Evolutionary conservation across 345 rosid genomes (phyloP).

Genomic region (Theobroma cacao): DNA sequence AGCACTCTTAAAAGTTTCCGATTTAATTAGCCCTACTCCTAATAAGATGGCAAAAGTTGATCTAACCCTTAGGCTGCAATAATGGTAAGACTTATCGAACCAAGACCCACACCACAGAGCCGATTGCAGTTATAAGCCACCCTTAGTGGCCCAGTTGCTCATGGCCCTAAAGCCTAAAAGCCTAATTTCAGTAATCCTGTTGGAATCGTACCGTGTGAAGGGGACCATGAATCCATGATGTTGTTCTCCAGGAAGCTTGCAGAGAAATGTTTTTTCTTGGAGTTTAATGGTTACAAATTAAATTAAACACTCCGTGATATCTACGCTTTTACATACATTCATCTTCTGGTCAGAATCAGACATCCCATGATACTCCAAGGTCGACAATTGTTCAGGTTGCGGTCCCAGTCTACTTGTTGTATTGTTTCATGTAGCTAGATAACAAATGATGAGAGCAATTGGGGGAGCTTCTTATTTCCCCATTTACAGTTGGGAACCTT

Average conservation of each 20-base stretch:
- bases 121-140: neutral
- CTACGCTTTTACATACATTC: neutral
- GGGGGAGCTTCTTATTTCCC: neutral
- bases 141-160: neutral
- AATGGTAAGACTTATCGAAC: neutral
- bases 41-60: neutral
- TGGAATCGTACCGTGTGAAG: neutral
- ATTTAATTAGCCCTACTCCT: neutral
- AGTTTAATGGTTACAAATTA: neutral
- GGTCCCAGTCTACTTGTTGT: neutral
- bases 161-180: neutral
- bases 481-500: neutral
- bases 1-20: neutral
- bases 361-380: constrained; percentile 12
- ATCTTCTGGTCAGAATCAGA: neutral
- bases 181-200: neutral
- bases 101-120: neutral
- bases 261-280: neutral
- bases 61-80: neutral
- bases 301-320: neutral
- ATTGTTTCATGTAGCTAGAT: neutral
- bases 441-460: neutral
- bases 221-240: neutral
- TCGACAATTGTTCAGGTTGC: neutral
- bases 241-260: neutral